Evolutionary conservation across 1,284 basidiomycete genomes (phyloP).

Genomic region (Puccinia horiana): DNA sequence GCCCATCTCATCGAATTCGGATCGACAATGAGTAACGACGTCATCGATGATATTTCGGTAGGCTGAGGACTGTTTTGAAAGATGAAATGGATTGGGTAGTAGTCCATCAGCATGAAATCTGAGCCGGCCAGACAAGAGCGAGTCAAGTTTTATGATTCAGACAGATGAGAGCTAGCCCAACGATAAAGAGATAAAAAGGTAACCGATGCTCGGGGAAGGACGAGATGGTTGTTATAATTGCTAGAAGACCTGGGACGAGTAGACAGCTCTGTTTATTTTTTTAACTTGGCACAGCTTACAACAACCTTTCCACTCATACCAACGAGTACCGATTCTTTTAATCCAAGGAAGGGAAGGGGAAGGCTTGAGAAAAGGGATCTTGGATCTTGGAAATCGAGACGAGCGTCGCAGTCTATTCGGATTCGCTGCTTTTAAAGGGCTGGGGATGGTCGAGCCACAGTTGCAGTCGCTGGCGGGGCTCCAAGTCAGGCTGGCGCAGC

Average conservation of each 20-base stretch:
- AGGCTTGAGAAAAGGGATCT: too few relatives aligned
- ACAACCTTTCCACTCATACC: slow-evolving; percentile 31
- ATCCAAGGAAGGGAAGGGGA: too few relatives aligned
- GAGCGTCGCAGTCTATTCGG: too few relatives aligned
- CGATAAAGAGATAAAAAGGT: neutral
- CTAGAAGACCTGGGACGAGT: slow-evolving; percentile 1
- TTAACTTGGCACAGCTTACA: slow-evolving; percentile 30
- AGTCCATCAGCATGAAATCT: slow-evolving; percentile 9
- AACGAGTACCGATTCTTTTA: neutral
- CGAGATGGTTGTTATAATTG: neutral
- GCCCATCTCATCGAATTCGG: slow-evolving; percentile 96
- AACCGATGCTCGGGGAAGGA: neutral
- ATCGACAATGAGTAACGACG: slow-evolving; percentile 81
- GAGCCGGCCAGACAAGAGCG: neutral
- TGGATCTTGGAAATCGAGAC: too few relatives aligned
- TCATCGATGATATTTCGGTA: slow-evolving; percentile 96
- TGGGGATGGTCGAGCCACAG: too few relatives aligned
- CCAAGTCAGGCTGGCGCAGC: too few relatives aligned
- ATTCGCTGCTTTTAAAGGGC: too few relatives aligned
- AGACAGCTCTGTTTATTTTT: neutral
- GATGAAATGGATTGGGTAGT: slow-evolving; percentile 16
- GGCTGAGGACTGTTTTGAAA: slow-evolving; percentile 71
- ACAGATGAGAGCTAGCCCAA: neutral
- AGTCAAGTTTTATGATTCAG: neutral
- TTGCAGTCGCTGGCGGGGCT: too few relatives aligned